These are phyloP conservation scores for Guyanaporus albipodus DNA, from an alignment of 768 basidiomycete genomes.

Conservation along the genomic window DNA sequence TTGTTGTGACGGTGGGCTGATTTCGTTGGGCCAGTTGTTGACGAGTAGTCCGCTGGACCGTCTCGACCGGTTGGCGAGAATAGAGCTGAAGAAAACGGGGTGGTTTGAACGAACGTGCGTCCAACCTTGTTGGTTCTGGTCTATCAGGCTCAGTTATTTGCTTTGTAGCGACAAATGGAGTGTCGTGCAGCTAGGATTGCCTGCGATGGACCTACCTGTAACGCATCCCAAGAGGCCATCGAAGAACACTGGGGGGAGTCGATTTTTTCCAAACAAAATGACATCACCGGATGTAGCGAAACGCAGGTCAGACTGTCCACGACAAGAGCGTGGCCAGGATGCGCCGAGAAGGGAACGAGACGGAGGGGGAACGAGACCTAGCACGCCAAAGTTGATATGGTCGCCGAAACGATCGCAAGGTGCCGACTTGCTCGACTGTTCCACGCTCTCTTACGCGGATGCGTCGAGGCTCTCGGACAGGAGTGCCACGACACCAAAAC, in stretches of 20 bases:
- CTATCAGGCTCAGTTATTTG: neutral
- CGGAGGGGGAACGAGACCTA: neutral
- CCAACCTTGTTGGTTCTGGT: accelerated
- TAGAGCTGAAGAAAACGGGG: constrained; percentile 29
- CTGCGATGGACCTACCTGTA: neutral
- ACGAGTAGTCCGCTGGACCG: constrained; percentile 28
- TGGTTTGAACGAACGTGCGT: constrained; percentile 30
- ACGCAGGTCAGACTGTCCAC: neutral
- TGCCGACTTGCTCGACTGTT: constrained; percentile 16
- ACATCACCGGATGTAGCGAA: neutral
- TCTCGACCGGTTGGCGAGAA: constrained; percentile 26
- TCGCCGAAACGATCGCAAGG: constrained; percentile 4
- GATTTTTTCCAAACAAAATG: neutral
- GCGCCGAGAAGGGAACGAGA: neutral
- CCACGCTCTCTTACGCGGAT: constrained; percentile 7
- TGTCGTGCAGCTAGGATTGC: constrained; percentile 24
- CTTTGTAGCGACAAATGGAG: constrained; percentile 27
- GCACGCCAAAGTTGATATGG: neutral
- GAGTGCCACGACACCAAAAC: neutral
- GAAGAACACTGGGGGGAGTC: neutral
- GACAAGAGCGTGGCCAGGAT: no score
- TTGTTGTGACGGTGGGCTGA: constrained; percentile 5
- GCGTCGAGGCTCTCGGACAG: neutral
- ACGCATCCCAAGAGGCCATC: constrained; percentile 11
- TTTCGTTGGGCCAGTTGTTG: constrained; percentile 12